These are phyloP conservation scores for Odontarrhena argentea DNA, from an alignment of 345 rosid genomes.

Conservation along the genomic window DNA sequence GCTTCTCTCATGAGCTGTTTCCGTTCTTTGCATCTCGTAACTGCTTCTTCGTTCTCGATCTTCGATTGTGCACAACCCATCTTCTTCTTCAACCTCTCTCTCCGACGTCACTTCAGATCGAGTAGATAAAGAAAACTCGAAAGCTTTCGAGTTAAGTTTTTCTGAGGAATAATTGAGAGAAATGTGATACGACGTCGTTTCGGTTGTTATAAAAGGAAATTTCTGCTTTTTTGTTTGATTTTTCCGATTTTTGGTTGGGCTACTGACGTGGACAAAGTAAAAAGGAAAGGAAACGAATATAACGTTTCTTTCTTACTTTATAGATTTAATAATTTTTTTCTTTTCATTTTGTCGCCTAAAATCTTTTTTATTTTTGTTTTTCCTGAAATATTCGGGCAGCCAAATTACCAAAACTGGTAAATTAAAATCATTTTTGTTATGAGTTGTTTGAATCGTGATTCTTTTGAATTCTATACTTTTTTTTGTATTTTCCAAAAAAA, in stretches of 20 bases:
- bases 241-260: constrained; percentile 12
- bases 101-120: constrained; percentile 16
- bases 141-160: constrained; percentile 25
- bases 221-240: neutral
- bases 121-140: neutral
- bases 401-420: too few species aligned
- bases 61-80: constrained; percentile 95
- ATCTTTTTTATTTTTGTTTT: neutral
- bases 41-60: constrained; percentile 97
- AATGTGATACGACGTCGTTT: constrained; percentile 29
- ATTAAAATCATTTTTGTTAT: too few species aligned
- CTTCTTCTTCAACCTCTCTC: constrained; percentile 12
- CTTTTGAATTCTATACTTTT: too few species aligned
- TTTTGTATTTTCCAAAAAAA: too few species aligned
- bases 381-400: too few species aligned
- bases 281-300: constrained; percentile 32
- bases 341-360: neutral
- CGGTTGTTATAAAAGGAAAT: constrained; percentile 17
- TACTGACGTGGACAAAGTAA: constrained; percentile 36
- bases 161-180: constrained; percentile 2
- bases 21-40: constrained; percentile 77
- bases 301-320: constrained; percentile 19
- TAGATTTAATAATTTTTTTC: neutral
- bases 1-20: constrained; percentile 74
- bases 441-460: too few species aligned